These are phyloP conservation scores for Gossypium davidsonii DNA, from an alignment of 441 rosid species.

Conservation along the genomic window DNA sequence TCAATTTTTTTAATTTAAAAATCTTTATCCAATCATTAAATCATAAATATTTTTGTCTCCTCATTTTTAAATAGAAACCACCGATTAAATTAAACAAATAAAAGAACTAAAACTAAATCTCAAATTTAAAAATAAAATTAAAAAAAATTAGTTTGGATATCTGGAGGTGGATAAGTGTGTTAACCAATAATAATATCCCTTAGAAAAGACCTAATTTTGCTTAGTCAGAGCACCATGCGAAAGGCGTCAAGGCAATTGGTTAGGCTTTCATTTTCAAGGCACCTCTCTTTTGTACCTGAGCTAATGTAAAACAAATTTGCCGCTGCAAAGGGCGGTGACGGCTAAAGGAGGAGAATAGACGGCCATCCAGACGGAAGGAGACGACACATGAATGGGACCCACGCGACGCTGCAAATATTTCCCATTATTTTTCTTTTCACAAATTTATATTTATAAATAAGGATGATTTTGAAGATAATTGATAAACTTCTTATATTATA, in stretches of 20 bases:
- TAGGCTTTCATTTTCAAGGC: slow-evolving; percentile 23
- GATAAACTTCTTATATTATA: too few relatives aligned
- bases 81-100: too few relatives aligned
- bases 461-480: too few relatives aligned
- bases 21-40: too few relatives aligned
- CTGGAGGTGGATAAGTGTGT: neutral
- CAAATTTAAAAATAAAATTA: neutral
- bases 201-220: neutral
- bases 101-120: too few relatives aligned
- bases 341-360: neutral
- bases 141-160: neutral
- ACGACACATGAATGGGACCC: slow-evolving; percentile 25
- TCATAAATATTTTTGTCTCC: too few relatives aligned
- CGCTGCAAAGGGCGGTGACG: neutral
- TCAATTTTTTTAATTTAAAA: too few relatives aligned
- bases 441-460: too few relatives aligned
- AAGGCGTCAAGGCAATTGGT: slow-evolving; percentile 17
- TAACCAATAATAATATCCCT: neutral
- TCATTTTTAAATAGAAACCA: neutral
- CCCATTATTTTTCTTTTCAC: too few relatives aligned
- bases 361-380: slow-evolving; percentile 22
- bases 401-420: slow-evolving; percentile 11
- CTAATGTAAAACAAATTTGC: neutral
- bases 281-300: neutral
- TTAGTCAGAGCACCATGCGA: slow-evolving; percentile 13